Conservation (phyloP, 352 stramenopile species). For the Phytophthora multivora region DNA sequence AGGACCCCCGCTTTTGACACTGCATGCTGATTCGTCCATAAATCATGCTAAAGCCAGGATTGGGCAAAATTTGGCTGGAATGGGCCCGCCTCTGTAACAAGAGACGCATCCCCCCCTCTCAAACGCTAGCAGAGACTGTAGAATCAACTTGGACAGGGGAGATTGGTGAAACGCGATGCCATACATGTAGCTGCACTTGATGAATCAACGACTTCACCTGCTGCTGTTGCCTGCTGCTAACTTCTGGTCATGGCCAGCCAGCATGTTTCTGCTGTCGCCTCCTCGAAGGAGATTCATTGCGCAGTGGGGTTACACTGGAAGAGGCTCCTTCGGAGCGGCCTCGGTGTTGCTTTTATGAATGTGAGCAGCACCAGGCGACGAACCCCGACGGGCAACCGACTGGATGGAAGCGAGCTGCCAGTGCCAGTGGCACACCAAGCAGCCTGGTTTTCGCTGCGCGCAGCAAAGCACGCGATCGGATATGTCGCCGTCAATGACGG, state of each 20-base stretch:
- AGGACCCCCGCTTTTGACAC: slow-evolving; percentile 6
- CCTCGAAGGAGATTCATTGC: slow-evolving; percentile 24
- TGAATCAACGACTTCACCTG: slow-evolving; percentile 1
- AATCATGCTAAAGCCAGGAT: background rate
- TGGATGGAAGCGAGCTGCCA: slow-evolving; percentile 12
- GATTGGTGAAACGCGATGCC: slow-evolving; percentile 20
- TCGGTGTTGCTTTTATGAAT: slow-evolving; percentile 23
- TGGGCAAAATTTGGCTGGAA: slow-evolving; percentile 1
- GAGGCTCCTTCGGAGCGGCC: too few relatives aligned
- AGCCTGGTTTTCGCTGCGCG: slow-evolving; percentile 34
- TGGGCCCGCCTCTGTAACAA: slow-evolving; percentile 5
- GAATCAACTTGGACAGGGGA: slow-evolving; percentile 7
- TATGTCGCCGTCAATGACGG: background rate
- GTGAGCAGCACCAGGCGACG: slow-evolving; percentile 21
- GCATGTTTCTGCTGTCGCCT: slow-evolving; percentile 10
- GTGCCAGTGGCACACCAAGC: slow-evolving; percentile 22
- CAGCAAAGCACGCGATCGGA: slow-evolving; percentile 18
- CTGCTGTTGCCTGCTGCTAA: background rate
- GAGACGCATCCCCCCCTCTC: slow-evolving; percentile 13
- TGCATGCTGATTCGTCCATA: background rate
- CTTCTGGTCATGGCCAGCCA: background rate
- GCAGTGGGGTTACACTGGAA: slow-evolving; percentile 2
- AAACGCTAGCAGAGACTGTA: background rate
- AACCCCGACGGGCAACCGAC: background rate
- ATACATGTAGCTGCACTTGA: background rate